A percentile compares a stretch with the other conserved stretches of the same genome.
phyloP scores from a whole-genome alignment of 1,284 basidiomycete species.

The Apiotrichum brassicae region DNA sequence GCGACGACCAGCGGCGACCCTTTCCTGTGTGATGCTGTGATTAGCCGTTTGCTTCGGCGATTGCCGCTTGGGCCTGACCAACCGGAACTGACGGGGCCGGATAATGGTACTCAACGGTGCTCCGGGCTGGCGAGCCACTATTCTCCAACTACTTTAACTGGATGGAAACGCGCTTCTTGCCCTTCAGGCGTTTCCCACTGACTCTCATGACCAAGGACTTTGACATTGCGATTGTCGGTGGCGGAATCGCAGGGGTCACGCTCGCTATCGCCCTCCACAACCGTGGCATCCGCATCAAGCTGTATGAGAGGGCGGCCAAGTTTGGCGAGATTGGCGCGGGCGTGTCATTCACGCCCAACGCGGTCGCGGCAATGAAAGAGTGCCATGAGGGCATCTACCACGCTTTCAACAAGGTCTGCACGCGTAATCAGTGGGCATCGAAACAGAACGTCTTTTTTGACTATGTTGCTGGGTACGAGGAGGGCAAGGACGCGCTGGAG shows the following conservation, averaged over 20 bases:
- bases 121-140: no score
- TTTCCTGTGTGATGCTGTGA: no score
- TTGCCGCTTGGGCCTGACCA: no score
- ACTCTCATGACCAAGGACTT: conserved; percentile 5
- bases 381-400: conserved; percentile 14
- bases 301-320: conserved; percentile 18
- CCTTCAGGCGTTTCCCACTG: no score
- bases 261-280: conserved; percentile 15
- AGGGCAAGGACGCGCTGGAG: not conserved
- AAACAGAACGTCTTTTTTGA: conserved; percentile 14
- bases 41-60: no score
- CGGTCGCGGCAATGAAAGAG: conserved; percentile 14
- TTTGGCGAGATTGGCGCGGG: conserved; percentile 24
- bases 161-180: no score
- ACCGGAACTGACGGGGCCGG: no score
- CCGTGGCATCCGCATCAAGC: conserved; percentile 8
- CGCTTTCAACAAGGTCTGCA: conserved; percentile 16
- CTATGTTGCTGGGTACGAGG: conserved; percentile 12
- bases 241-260: conserved; percentile 13
- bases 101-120: no score
- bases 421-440: conserved; percentile 9
- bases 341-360: conserved; percentile 16
- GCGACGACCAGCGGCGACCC: no score
- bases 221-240: conserved; percentile 14
- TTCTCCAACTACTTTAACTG: no score